Base-by-base conservation (phyloP, 176 grass and related monocot species). In the Thalia dealbata region DNA sequence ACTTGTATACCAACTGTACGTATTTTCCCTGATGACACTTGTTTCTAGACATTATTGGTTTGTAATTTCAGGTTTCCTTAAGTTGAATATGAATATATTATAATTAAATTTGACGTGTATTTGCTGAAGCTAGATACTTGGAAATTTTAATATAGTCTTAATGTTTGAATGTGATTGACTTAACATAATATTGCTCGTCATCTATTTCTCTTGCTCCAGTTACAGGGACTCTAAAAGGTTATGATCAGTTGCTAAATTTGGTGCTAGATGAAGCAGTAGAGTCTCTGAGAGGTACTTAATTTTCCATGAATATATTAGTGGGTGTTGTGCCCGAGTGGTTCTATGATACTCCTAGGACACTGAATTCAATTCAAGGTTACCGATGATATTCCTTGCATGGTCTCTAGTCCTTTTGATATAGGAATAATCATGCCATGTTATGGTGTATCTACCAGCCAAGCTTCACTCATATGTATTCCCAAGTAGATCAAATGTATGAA, bases 241-340 rank as follows among this genome's bases (percentile, higher is more conserved):
- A 96, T 70, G 88, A 96, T 77, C 92, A 96, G 59, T 60, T 96
- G 27, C 79, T 96, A 25, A 96, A 96, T 75, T 73, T 89, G 21
- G 92, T 91, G 75, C 81, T 96, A 18, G 92, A 96, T 75, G 88
- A 91, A 85, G 88, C 86, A 52, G 23, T 87, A n/a, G 92, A 96
- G 70, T 83, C 23, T 75, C 77, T 89, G 62, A 91, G 88, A 87
- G 85, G 91, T 96, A 84, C 42, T 16, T 46, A 2, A 61, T 3
- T 75, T 75, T 46, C 13, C 12, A 24, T 41, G 54, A 68, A 50
- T 54, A 62, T 45, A 22, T 51, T 10, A 38, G 1, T 28, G 7
- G 28, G 41, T 19, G 64, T 67, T 67, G 32, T 67, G 14, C 6
- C 15, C 9, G 32, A 12, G 25, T 10, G 19, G 5, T 43, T 16